Evolutionary conservation across 164 flowering plant species (phyloP).

Genomic region (Stephania yunnanensis): DNA sequence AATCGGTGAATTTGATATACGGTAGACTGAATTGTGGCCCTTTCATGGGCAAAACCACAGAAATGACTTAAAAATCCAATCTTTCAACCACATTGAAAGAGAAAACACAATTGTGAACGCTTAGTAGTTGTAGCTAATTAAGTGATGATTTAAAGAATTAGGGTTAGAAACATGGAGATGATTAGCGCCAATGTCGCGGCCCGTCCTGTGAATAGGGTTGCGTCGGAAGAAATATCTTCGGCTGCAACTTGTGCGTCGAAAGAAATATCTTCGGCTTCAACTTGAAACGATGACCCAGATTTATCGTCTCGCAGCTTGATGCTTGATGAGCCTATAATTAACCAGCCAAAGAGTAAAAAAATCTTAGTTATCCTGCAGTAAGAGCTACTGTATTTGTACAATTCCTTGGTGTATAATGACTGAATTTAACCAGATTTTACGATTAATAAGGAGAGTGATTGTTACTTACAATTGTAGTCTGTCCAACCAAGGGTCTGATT

Average conservation of each 20-base stretch:
- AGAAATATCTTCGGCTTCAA: background rate
- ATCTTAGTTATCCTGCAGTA: too few relatives aligned
- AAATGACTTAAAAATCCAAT: background rate
- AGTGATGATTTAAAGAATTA: background rate
- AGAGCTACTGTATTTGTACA: too few relatives aligned
- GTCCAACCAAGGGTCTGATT: slow-evolving; percentile 76
- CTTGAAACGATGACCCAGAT: background rate
- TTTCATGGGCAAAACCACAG: background rate
- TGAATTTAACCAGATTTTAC: background rate
- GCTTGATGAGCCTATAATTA: slow-evolving; percentile 4
- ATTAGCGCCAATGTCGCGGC: background rate
- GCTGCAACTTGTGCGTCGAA: background rate
- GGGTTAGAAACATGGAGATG: background rate
- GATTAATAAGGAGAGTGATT: background rate
- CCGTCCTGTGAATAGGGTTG: background rate
- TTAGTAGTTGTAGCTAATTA: background rate
- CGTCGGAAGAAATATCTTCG: background rate
- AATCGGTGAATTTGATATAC: too few relatives aligned
- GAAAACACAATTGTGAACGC: background rate
- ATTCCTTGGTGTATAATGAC: too few relatives aligned
- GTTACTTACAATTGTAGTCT: slow-evolving; percentile 65
- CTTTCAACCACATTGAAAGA: background rate
- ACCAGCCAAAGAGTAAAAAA: background rate
- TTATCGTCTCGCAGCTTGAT: slow-evolving; percentile 1
- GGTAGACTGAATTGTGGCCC: too few relatives aligned